Evolutionary conservation across 2,329 filamentous ascomycete genomes (phyloP), one percentile per base, ranked within the genome.

Genomic region (Fusarium sp.): DNA sequence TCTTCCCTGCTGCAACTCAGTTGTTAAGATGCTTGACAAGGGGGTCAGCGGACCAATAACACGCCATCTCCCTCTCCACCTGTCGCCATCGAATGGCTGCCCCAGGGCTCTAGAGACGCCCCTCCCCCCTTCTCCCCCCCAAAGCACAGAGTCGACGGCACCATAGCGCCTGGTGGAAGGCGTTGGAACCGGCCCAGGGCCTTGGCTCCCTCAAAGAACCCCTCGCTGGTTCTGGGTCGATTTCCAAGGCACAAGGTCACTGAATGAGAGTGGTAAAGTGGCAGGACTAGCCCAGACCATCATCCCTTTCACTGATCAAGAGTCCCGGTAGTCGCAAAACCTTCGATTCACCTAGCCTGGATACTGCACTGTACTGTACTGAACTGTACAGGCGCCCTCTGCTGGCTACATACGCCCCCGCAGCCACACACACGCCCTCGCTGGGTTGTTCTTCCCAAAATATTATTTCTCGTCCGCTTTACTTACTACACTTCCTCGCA

Each of bases 401-500:
- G 52, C 60, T 74, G 73, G 48, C 71, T 77, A 79, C 76, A 76
- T 54, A 66, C 75, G 75, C 77, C 76, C 80, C 74, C 78, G 73
- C 77, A 75, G 76, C 59, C 78, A 79, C 75, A 80, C 79, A 74
- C 78, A 77, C 78, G 69, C 76, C 77, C 76, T 67, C 73, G 68
- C 75, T 73, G 73, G 73, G 75, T 72, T 79, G 76, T 74, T 80
- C 73, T 75, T 80, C 81, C 81, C 80, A 82, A 83, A 83, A 83
- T 83, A 83, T 82, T 83, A 82, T 83, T 83, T 82, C 81, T 82
- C 81, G 76, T 79, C 73, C 74, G 72, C 76, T 80, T 74, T 80
- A 72, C 70, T 73, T 80, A 72, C 70, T 73, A 76, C 75, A 68
- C 73, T 79, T 71, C 61, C 71, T 78, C 71, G 73, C 66, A 70